A percentile compares a stretch with the other conserved stretches of the same genome.
Conservation (phyloP, 2,329 filamentous ascomycete species). For the Fusarium continuum region DNA sequence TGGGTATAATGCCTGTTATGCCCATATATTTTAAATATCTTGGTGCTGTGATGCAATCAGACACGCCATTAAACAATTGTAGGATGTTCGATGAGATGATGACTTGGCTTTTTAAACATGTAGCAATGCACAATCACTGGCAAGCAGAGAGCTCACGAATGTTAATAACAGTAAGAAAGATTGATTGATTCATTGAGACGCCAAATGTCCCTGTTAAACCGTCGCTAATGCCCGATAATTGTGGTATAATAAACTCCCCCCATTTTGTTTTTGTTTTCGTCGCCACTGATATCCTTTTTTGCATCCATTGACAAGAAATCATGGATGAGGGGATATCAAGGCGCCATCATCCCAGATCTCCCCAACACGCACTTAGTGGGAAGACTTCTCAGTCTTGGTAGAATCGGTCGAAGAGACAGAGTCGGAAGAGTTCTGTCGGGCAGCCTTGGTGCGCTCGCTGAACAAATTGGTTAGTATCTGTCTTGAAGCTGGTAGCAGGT, state of each 20-base stretch:
- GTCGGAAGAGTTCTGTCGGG: conserved; percentile 49
- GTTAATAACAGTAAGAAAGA: conserved; percentile 13
- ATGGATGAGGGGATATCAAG: not conserved
- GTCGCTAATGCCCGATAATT: conserved; percentile 40
- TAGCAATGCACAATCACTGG: not conserved
- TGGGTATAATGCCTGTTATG: conserved; percentile 6
- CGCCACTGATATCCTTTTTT: not conserved
- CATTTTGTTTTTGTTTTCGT: conserved; percentile 8
- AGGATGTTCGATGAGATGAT: not conserved
- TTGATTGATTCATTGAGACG: conserved; percentile 38
- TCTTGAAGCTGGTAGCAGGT: not conserved
- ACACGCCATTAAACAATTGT: not conserved
- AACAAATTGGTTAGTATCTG: conserved; percentile 23
- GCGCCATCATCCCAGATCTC: conserved; percentile 3
- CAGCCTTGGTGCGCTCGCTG: conserved; percentile 54
- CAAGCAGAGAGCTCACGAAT: not conserved
- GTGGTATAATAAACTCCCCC: conserved; percentile 32
- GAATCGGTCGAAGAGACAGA: conserved; percentile 48
- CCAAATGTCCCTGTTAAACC: conserved; percentile 28
- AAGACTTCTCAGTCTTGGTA: conserved; percentile 37
- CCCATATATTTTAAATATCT: not conserved
- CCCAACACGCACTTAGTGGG: conserved; percentile 22
- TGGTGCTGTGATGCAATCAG: not conserved
- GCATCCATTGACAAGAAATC: not conserved
- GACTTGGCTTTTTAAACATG: not conserved